Evolutionary conservation across 257 asterid species (phyloP), one percentile per base, ranked within the genome.

Genomic region (Capsicum baccatum): DNA sequence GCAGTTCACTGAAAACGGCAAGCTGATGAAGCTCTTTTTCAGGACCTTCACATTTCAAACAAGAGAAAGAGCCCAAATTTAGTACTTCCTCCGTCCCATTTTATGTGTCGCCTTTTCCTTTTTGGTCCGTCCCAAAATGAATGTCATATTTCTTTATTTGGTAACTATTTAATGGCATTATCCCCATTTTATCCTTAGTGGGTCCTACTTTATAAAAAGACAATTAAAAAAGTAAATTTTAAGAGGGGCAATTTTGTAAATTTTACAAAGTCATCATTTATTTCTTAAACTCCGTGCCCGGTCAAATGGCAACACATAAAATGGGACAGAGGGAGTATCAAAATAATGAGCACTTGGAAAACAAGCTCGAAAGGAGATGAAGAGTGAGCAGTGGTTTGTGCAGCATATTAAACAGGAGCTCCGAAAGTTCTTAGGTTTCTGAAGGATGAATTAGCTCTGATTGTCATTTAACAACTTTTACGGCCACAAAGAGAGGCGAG

Each of bases 11-110:
- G 57, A 97, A 95, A 84, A 89, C 95, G 52, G 90, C 90, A 87
- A 97, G 89, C 82, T 95, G 99, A 87, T 78, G 89, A 71, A 97
- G 93, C 92, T 97, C 98, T 66, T 92, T 93, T 71, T 95, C 99
- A 79, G 99, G 98, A 50, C 99, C 98, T 95, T 87, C 85, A 68
- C 81, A 66, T 84, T 81, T 84, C 86, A 85, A 79, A 68, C 83
- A 85, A 26, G 70, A 84, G 82, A 64, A 48, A 79, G 85, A 83
- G 67, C 71, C 66, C 69, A 67, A 80, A 8, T 90, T 64, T 26
- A 26, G 33, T 26, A 26, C 33, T 26, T 26, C 33, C 33, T 26
- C 33, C 33, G 33, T 26, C 26, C 26, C 26, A 26, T 26, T 26
- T 26, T 26, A 26, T 26, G 26, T 26, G 26, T 26, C 33, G 33